Evolutionary conservation across 108 stramenopile species (phyloP).

Genomic region (Nannochloropsis gaditana): DNA sequence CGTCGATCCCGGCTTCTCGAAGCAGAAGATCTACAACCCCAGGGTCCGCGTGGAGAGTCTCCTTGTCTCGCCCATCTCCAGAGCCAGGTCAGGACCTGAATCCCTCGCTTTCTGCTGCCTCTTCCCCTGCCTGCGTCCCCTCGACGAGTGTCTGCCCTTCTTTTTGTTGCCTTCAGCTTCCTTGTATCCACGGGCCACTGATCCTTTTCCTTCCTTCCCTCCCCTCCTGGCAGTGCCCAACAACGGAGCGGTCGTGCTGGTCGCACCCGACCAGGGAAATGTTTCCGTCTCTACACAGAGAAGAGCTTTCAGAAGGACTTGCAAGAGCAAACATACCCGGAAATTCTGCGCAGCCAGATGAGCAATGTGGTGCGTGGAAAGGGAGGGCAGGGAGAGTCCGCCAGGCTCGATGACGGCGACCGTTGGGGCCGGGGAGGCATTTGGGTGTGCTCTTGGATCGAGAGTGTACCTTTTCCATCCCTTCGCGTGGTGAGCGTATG

Average conservation of each 20-base stretch:
- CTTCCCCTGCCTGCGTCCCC: neutral
- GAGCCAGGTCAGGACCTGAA: conserved; percentile 59
- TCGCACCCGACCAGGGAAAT: conserved; percentile 96
- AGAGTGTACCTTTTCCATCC: neutral
- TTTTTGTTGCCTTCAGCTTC: neutral
- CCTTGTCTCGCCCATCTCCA: conserved; percentile 92
- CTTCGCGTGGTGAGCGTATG: neutral
- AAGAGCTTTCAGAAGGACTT: conserved; percentile 87
- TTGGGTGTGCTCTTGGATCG: neutral
- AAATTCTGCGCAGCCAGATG: conserved; percentile 74
- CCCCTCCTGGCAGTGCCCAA: neutral
- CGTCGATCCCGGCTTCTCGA: conserved; percentile 96
- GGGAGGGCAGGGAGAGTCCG: neutral
- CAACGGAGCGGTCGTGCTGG: conserved; percentile 85
- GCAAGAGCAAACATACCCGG: conserved; percentile 97
- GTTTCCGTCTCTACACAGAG: conserved; percentile 98
- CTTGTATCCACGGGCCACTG: neutral
- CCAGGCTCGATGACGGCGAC: too few relatives aligned
- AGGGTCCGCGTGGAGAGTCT: conserved; percentile 94
- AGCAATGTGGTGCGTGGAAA: conserved; percentile 24
- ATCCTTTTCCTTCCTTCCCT: neutral
- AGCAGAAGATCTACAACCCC: conserved; percentile 99
- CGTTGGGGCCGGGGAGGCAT: neutral
- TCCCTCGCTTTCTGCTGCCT: neutral
- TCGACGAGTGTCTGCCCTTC: neutral